Evolutionary conservation across 306 rosid species (phyloP), one percentile per base, ranked within the genome.

Genomic region (Alnus glutinosa): DNA sequence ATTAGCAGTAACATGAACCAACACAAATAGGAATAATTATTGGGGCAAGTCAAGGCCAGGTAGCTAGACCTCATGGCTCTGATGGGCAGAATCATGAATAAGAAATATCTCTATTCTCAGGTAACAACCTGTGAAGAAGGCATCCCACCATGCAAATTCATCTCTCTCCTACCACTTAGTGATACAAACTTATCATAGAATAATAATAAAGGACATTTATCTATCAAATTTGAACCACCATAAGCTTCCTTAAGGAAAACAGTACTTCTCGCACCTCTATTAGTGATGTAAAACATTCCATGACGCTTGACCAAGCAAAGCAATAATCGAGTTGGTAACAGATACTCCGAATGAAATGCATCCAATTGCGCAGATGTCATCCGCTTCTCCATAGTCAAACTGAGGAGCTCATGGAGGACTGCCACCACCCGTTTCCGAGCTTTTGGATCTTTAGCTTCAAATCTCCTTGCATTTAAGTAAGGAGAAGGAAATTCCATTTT

Each of bases 401-500:
- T 89, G 37, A 94, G 88, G 6, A 94, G 91, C 89, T 94, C 98
- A 52, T 94, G 97, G 76, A 94, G 88, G 75, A 92, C 93, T 0
- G 86, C 97, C 28, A 94, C 88, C 9, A 86, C 84, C 9, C 95
- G 87, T 84, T 94, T 94, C 52, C 92, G 89, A 9, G 97, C 80
- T 82, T 81, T 88, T 2, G 95, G 93, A 81, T 89, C 93, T 34
- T 88, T 79, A 47, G 73, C 77, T 30, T 89, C 90, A 14, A 94
- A 86, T 80, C 97, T 92, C 86, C 95, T 92, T 0, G 97, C 98
- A 49, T 82, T 94, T 81, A 94, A 79, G 85, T 92, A 94, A 0
- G 97, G 98, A 49, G 94, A 90, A 76, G 97, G 97, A 85, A 92
- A 92, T 47, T 92, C 97, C 89, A 90, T 82, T 75, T 83, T 94